Percentiles rank a stretch among this genome's conserved stretches.
Evolutionary conservation across 148 eudicot genomes (phyloP).

Genomic region (Amaranthus cruentus): DNA sequence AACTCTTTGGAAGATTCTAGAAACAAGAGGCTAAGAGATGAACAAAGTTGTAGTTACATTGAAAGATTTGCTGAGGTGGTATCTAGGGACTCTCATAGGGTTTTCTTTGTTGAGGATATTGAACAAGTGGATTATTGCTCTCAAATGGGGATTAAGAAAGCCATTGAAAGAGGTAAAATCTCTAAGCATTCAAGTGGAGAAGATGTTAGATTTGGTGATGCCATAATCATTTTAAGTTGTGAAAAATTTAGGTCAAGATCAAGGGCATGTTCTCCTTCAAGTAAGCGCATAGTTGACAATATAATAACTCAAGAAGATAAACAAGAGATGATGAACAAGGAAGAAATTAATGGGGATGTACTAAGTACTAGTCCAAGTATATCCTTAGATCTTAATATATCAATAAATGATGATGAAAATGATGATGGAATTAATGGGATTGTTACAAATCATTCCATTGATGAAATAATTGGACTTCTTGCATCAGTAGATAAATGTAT

Average conservation of each 20-base stretch:
- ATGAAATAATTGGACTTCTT: constrained; percentile 52
- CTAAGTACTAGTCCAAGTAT: constrained; percentile 33
- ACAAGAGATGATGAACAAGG: constrained; percentile 2
- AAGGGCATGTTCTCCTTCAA: constrained; percentile 56
- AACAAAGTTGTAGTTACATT: constrained; percentile 48
- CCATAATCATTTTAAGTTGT: constrained; percentile 66
- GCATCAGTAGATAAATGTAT: constrained; percentile 55
- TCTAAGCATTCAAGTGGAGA: constrained; percentile 38
- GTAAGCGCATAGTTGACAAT: constrained; percentile 30
- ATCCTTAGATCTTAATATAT: constrained; percentile 73
- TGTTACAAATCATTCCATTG: constrained; percentile 28
- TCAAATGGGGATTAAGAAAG: constrained; percentile 62
- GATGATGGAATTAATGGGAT: constrained; percentile 9
- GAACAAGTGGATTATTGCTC: constrained; percentile 66
- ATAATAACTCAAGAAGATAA: constrained; percentile 23
- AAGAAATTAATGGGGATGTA: constrained; percentile 19
- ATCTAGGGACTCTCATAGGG: constrained; percentile 56
- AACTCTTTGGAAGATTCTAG: constrained; percentile 45
- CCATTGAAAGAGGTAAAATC: constrained; percentile 62
- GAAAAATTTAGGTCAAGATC: constrained; percentile 57
- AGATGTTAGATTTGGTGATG: constrained; percentile 56
- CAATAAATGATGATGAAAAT: constrained; percentile 37
- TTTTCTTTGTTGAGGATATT: constrained; percentile 71
- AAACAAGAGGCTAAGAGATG: constrained; percentile 66
- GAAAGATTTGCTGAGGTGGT: constrained; percentile 50